phyloP scores from a whole-genome alignment of 2,329 filamentous ascomycete species.

The Alternaria longipes region DNA sequence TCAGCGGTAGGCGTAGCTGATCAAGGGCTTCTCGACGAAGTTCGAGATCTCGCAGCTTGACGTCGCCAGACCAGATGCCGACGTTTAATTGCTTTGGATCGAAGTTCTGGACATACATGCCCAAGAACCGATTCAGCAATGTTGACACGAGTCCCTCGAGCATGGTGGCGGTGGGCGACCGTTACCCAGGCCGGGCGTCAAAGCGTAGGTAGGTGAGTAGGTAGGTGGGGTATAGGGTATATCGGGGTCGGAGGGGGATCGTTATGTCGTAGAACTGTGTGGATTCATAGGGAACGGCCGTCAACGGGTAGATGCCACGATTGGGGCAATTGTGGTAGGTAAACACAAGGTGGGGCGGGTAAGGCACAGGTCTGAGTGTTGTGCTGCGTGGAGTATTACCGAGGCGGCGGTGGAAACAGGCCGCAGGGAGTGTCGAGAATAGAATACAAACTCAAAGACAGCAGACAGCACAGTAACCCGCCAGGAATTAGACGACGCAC shows the following conservation, averaged over 20 bases:
- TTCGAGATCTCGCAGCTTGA: constrained; percentile 92
- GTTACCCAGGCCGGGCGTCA: constrained; percentile 74
- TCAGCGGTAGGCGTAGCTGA: constrained; percentile 94
- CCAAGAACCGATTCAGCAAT: constrained; percentile 97
- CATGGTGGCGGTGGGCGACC: constrained; percentile 74
- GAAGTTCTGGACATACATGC: constrained; percentile 99
- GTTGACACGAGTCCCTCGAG: constrained; percentile 96
- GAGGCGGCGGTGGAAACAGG: constrained; percentile 16
- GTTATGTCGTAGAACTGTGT: constrained; percentile 43
- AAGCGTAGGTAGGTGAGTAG: constrained; percentile 15
- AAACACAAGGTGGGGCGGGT: constrained; percentile 34
- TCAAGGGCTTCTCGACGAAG: constrained; percentile 94
- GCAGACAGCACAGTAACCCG: constrained; percentile 24
- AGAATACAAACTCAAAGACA: constrained; percentile 31
- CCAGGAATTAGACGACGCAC: constrained; percentile 29
- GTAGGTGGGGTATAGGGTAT: constrained; percentile 22
- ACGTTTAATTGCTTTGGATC: constrained; percentile 98
- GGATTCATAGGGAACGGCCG: constrained; percentile 44
- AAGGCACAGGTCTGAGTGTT: constrained; percentile 28
- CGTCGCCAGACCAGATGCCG: constrained; percentile 98
- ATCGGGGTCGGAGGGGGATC: constrained; percentile 32
- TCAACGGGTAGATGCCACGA: constrained; percentile 27
- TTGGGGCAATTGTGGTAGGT: constrained; percentile 37
- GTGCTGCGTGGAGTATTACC: constrained; percentile 31
- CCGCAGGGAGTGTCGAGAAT: constrained; percentile 33